Evolutionary conservation across 345 rosid genomes (phyloP).

Genomic region (Camelina hispida): DNA sequence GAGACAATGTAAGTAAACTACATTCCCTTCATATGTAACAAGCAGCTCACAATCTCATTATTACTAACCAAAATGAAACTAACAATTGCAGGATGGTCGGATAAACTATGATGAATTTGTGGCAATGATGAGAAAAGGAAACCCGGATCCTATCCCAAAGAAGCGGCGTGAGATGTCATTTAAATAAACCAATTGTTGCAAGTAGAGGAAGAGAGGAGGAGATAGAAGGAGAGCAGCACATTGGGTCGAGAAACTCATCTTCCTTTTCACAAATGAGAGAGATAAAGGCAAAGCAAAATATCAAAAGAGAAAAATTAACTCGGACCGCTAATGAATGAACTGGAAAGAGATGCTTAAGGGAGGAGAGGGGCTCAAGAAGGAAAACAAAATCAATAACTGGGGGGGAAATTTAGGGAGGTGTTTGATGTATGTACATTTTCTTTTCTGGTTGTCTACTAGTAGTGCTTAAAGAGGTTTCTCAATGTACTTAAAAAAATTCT

Average conservation of each 20-base stretch:
- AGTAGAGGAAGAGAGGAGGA: constrained; percentile 39
- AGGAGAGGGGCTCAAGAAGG: constrained; percentile 39
- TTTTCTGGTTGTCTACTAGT: constrained; percentile 36
- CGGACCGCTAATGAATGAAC: constrained; percentile 20
- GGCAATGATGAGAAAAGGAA: constrained; percentile 99
- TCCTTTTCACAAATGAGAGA: constrained; percentile 33
- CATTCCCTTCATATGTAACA: constrained; percentile 17
- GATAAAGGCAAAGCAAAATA: constrained; percentile 35
- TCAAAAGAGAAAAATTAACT: constrained; percentile 8
- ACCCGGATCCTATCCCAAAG: constrained; percentile 77
- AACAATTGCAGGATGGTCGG: constrained; percentile 70
- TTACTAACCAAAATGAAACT: constrained; percentile 17
- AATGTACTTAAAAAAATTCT: constrained; percentile 23
- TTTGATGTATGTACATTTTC: constrained; percentile 36
- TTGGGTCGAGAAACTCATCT: constrained; percentile 38
- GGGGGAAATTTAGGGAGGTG: constrained; percentile 38
- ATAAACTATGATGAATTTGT: constrained; percentile 95
- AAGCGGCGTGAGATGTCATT: constrained; percentile 76
- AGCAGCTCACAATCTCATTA: constrained; percentile 9
- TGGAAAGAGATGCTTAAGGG: constrained; percentile 34
- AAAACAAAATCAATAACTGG: background rate
- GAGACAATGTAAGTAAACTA: constrained; percentile 59
- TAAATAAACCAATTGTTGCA: constrained; percentile 30
- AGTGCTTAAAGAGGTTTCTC: constrained; percentile 40
- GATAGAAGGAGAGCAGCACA: constrained; percentile 31